Evolutionary conservation across 768 basidiomycete species (phyloP), one percentile per base, ranked within the genome.

Genomic region (Lanmaoa pseudosensibilis): DNA sequence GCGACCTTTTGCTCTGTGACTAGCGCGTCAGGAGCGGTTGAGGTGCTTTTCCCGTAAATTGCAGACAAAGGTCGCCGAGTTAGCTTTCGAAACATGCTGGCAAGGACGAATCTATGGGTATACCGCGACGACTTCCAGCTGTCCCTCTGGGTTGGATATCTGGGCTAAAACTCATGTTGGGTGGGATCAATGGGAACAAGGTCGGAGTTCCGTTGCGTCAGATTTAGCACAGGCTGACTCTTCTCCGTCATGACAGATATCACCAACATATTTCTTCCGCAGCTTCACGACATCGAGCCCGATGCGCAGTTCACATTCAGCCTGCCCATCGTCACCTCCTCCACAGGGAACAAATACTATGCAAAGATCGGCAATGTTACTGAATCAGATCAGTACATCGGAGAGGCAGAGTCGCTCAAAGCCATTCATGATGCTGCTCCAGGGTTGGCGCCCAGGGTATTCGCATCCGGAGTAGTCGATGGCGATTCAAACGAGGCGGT

Each of bases 351-450:
- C 34, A 66, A 64, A 23, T 92, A 89, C 69, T 90, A 79, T 59
- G 83, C 77, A 47, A 92, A 92, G 65, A 49, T 76, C 11, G 88
- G 89, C 8, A 67, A 73, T 5, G 46, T 73, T 7, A 50, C 57
- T 16, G 86, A 90, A 55, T 66, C 50, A 52, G 89, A 88, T 57
- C 90, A 92, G 59, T 91, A 80, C 59, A 63, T 66, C 0, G 88
- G 87, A 13, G 90, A 92, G 70, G 82, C 78, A 39, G 83, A 84
- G 61, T 88, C 90, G 9, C 78, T 92, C 51, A 80, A 74, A 57
- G 82, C 78, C 3, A 88, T 92, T 48, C 63, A 77, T 27, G 62
- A 65, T 18, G 89, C 85, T n/a, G 87, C 88, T 4, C 87, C 87
- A 13, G 83, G 84, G 1, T 68, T 92, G 23, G 84, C 80, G 2